Conservation (phyloP, 2,329 filamentous ascomycete species). For the Aspergillus sojae region DNA sequence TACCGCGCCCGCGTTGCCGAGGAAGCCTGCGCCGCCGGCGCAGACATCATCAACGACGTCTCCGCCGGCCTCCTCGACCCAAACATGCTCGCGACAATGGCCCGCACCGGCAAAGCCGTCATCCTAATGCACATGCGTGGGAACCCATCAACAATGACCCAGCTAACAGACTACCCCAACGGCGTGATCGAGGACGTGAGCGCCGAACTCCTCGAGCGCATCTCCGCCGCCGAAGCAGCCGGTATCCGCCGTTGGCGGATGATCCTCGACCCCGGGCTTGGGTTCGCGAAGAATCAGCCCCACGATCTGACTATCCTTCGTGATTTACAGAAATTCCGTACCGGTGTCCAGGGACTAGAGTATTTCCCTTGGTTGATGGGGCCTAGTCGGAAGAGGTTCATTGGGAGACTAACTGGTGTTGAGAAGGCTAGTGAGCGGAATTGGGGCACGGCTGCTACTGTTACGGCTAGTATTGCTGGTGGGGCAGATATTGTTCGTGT, state of each 20-base stretch:
- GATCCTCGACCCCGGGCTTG: conserved; percentile 88
- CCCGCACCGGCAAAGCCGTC: conserved; percentile 75
- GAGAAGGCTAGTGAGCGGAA: conserved; percentile 68
- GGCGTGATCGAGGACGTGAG: conserved; percentile 69
- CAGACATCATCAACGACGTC: conserved; percentile 93
- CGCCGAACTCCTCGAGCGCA: conserved; percentile 68
- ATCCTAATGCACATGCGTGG: conserved; percentile 94
- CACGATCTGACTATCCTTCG: conserved; percentile 84
- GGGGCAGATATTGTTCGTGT: conserved; percentile 92
- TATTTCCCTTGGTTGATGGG: conserved; percentile 89
- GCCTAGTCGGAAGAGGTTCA: conserved; percentile 84
- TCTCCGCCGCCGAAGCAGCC: conserved; percentile 74
- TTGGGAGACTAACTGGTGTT: conserved; percentile 80
- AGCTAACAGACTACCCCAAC: conserved; percentile 67
- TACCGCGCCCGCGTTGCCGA: conserved; percentile 84
- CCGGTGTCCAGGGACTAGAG: conserved; percentile 34
- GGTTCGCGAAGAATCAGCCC: conserved; percentile 81
- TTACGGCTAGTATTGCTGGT: conserved; percentile 80
- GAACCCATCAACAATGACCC: conserved; percentile 78
- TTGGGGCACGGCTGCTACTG: conserved; percentile 86
- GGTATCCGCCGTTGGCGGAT: conserved; percentile 93
- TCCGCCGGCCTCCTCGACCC: conserved; percentile 79
- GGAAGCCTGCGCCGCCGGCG: conserved; percentile 74
- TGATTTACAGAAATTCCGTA: conserved; percentile 64
- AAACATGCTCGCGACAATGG: conserved; percentile 80